Base-by-base conservation (phyloP, 1,284 basidiomycete species). In the Leccinum cinnamomeum region DNA sequence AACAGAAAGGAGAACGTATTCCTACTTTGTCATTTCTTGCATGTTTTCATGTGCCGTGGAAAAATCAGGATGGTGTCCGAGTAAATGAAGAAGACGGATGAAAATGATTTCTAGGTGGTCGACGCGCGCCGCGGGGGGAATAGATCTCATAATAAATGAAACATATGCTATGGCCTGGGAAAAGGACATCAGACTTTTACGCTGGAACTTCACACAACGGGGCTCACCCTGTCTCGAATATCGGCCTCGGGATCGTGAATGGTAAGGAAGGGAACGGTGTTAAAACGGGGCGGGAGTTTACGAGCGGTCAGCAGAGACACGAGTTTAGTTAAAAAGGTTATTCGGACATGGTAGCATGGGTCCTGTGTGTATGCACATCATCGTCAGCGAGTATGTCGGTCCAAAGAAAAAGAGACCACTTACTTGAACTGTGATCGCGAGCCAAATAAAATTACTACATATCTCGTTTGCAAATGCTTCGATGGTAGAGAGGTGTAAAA, bases 21-120 rank as follows among this genome's bases (percentile, higher is more conserved):
- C 83, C 58, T 71, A 91, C 89, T 88, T 91, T 4, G 89, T 85
- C 67, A 91, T 86, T 65, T 91, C 90, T 53, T 86, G 80, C 30
- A 94, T 74, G 35, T 85, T 85, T 56, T 89, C 87, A 50, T 85
- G 81, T 5, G 78, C 78, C 20, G 80, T 78, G 53, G 79, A 81
- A 70, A 95, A 95, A 76, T 99, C 97, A 2, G 97, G 96, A 76
- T 99, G 97, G 72, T 97, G 95, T 0, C 95, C 92, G 2, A 99
- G 81, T 1, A 97, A 76, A 71, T 96, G 92, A 5, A 99, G 80
- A 14, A 98, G 78, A 5, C 95, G 88, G 35, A 95, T 86, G 68
- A 98, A 92, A 1, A 90, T 85, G 62, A 90, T 79, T 72, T 98
- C 97, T 61, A 97, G 84, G 54, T 86, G 77, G 25, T 87, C 81